Conservation (phyloP, 768 basidiomycete species). For the Tulasnella sp. region DNA sequence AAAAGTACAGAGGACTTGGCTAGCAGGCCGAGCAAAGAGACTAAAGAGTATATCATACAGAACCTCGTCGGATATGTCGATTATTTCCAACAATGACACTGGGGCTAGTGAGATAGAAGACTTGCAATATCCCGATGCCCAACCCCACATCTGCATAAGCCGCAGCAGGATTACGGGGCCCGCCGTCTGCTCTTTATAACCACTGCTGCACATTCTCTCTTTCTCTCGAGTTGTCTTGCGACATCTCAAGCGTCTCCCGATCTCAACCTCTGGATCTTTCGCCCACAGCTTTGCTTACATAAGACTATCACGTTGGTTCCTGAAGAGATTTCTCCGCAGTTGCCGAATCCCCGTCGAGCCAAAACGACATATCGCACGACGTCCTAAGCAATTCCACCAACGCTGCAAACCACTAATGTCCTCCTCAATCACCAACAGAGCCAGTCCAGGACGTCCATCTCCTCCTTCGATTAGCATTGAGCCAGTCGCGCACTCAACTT, state of each 20-base stretch:
- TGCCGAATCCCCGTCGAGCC: background rate
- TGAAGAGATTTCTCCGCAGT: background rate
- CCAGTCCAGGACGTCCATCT: background rate
- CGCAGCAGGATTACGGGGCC: no score
- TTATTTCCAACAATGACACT: no score
- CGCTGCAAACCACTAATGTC: background rate
- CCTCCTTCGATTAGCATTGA: conserved; percentile 13
- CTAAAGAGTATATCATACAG: no score
- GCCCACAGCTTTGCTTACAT: background rate
- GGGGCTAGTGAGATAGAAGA: no score
- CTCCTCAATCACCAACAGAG: background rate
- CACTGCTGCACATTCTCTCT: no score
- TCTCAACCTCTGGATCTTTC: background rate
- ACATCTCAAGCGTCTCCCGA: background rate
- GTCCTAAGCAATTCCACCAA: background rate
- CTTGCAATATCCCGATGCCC: no score
- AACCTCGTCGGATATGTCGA: no score
- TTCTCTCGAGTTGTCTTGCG: no score
- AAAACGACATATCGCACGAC: background rate
- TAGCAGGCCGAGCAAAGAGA: no score
- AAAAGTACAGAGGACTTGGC: no score
- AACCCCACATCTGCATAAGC: no score
- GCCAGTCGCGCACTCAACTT: background rate
- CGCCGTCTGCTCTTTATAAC: no score
- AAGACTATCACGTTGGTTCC: background rate